Base-by-base conservation (phyloP, 768 basidiomycete genomes). In the Paxillus ammoniavirescens region DNA sequence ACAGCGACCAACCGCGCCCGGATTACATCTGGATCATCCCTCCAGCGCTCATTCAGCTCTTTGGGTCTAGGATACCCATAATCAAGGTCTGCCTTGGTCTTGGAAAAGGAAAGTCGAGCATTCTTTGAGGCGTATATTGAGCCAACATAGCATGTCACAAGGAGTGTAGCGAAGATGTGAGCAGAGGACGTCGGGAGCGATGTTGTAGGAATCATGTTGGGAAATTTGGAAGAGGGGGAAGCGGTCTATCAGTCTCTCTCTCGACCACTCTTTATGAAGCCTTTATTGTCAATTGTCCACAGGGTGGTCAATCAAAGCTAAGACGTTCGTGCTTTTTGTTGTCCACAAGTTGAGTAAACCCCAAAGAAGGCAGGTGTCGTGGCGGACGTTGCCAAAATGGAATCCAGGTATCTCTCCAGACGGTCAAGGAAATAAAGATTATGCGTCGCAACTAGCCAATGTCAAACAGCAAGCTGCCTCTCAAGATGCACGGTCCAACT, bases 1-100 rank as follows among this genome's bases (percentile, higher is more conserved):
- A 87, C 93, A 4, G 89, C 87, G 14, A 76, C 63, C 49, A 97
- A 72, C 18, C 96, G 78, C 5, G 89, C 86, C n/a, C 79, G 77
- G 55, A 98, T 93, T 5, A 96, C 90, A 37, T 79, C 79, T 1
- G 93, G 87, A 63, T 96, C 89, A 65, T 98, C 88, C 56, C 95
- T 78, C 81, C 82, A 85, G 18, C 79, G 73, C 52, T 83, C 82
- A 42, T 76, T 63, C 26, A 52, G 60, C 47, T 73, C 58, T 56
- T 69, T 72, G 46, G 56, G 69, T 43, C 67, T 59, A 28, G 58
- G 64, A 36, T 65, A 67, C 54, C 65, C 69, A 52, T 55, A 66
- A 42, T 60, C 56, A 53, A 57, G 61, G 28, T 50, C 51, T 50
- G 52, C 58, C 52, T 65, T 61, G 44, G 72, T 59, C 30, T 67